Conservation (phyloP, 768 basidiomycete species). For the Rossbeevera mucosa region DNA sequence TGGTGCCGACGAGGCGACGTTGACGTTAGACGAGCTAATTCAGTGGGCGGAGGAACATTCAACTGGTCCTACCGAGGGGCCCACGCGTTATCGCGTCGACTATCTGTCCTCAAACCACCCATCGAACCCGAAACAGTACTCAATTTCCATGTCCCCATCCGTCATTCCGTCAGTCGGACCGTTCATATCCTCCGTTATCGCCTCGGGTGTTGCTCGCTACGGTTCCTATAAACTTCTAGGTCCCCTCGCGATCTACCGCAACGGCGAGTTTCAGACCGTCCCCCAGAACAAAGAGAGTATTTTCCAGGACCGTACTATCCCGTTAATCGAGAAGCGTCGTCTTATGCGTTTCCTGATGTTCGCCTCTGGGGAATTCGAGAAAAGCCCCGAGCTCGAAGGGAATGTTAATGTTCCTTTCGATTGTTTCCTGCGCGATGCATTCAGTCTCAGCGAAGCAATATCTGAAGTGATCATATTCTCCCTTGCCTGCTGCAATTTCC, state of each 20-base stretch:
- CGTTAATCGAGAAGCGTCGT: constrained; percentile 79
- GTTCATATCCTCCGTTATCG: constrained; percentile 71
- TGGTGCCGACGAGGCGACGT: constrained; percentile 74
- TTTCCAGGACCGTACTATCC: constrained; percentile 78
- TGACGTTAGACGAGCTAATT: constrained; percentile 76
- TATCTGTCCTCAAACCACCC: constrained; percentile 41
- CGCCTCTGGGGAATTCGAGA: constrained; percentile 71
- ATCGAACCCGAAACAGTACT: constrained; percentile 67
- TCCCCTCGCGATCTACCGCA: constrained; percentile 56
- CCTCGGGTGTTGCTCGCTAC: constrained; percentile 84
- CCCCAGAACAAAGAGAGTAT: constrained; percentile 91
- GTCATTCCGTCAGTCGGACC: constrained; percentile 77
- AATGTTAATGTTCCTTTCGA: constrained; percentile 54
- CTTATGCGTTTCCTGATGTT: constrained; percentile 91
- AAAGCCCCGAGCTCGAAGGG: constrained; percentile 51
- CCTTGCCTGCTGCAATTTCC: constrained; percentile 62
- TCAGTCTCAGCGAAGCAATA: constrained; percentile 56
- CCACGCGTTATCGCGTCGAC: constrained; percentile 27
- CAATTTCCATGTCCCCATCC: constrained; percentile 79
- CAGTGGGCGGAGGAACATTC: constrained; percentile 54
- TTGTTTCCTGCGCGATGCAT: constrained; percentile 59
- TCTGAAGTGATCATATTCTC: constrained; percentile 68
- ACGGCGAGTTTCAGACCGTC: constrained; percentile 51
- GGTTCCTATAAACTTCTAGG: constrained; percentile 87
- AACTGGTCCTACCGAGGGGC: constrained; percentile 12